Percentiles rank a stretch among this genome's conserved stretches.
Conservation (phyloP, 164 flowering plant species). For the Magnolia changhungtana region DNA sequence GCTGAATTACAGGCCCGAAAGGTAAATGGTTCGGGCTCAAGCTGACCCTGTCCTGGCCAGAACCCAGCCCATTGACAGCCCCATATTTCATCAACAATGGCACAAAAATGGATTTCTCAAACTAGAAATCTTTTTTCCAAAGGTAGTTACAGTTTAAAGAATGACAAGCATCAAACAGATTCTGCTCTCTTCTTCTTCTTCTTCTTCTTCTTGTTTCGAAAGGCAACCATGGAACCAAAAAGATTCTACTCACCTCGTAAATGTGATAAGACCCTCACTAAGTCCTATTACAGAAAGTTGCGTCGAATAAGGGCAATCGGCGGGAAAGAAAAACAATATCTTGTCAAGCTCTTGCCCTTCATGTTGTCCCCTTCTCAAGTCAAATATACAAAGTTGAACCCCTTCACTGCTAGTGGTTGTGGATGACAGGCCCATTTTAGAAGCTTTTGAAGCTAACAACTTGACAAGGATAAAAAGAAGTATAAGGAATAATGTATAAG, state of each 20-base stretch:
- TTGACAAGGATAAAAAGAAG: neutral
- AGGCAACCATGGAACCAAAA: neutral
- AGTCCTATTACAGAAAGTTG: conserved; percentile 91
- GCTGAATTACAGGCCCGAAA: too few species aligned
- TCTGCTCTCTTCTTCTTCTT: neutral
- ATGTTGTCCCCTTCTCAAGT: conserved; percentile 76
- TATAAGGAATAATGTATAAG: neutral
- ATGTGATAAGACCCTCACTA: conserved; percentile 92
- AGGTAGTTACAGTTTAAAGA: neutral
- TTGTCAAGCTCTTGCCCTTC: conserved; percentile 96
- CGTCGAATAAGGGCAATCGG: conserved; percentile 60
- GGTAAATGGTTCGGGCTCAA: too few species aligned
- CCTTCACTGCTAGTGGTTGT: conserved; percentile 36
- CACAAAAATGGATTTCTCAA: neutral
- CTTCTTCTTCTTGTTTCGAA: neutral
- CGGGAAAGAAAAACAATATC: conserved; percentile 80
- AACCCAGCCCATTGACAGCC: neutral
- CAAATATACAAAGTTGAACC: conserved; percentile 70
- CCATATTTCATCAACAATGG: neutral
- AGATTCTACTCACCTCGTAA: conserved; percentile 56
- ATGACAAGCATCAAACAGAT: neutral
- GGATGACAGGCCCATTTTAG: conserved; percentile 59
- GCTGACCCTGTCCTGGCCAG: too few species aligned
- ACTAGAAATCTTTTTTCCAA: neutral
- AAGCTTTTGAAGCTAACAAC: neutral